Conservation (phyloP, 2,329 filamentous ascomycete genomes). For the Xenoacremonium recifei region DNA sequence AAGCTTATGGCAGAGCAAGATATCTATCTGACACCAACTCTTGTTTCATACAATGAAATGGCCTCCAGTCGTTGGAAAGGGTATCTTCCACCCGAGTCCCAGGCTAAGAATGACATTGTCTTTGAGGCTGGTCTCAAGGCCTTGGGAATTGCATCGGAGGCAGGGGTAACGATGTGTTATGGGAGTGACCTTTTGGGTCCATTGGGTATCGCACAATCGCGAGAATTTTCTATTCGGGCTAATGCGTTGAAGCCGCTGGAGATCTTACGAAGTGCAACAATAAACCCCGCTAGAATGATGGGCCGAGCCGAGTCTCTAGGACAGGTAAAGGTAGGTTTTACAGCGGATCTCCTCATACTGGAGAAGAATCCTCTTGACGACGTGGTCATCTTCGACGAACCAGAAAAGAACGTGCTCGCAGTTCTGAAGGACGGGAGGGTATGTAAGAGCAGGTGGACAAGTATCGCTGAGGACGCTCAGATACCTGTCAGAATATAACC, state of each 20-base stretch:
- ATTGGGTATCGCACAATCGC: slow-evolving; percentile 27
- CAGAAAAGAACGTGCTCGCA: slow-evolving; percentile 45
- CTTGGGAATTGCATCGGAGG: slow-evolving; percentile 47
- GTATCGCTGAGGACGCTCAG: neutral
- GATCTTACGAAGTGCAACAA: slow-evolving; percentile 28
- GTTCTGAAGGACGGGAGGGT: slow-evolving; percentile 51
- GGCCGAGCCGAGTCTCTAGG: slow-evolving; percentile 44
- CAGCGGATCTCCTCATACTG: slow-evolving; percentile 51
- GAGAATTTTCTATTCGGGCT: slow-evolving; percentile 28
- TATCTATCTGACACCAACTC: slow-evolving; percentile 51
- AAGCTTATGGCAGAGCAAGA: slow-evolving; percentile 47
- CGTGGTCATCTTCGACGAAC: slow-evolving; percentile 46
- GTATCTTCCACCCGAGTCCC: slow-evolving; percentile 42
- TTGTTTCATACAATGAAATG: slow-evolving; percentile 51
- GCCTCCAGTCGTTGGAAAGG: slow-evolving; percentile 37
- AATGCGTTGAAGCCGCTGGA: slow-evolving; percentile 15
- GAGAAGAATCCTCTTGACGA: slow-evolving; percentile 53
- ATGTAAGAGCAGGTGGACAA: neutral
- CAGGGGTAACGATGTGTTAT: slow-evolving; percentile 53
- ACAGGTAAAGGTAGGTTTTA: slow-evolving; percentile 46
- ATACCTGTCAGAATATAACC: neutral
- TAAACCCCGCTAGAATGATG: slow-evolving; percentile 51
- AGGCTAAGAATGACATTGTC: slow-evolving; percentile 48
- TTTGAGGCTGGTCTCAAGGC: slow-evolving; percentile 44
- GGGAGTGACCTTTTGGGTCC: slow-evolving; percentile 40